A percentile compares a stretch with the other conserved stretches of the same genome.
Evolutionary conservation across 2,329 filamentous ascomycete species (phyloP).

Genomic region (Penicillium sp.): DNA sequence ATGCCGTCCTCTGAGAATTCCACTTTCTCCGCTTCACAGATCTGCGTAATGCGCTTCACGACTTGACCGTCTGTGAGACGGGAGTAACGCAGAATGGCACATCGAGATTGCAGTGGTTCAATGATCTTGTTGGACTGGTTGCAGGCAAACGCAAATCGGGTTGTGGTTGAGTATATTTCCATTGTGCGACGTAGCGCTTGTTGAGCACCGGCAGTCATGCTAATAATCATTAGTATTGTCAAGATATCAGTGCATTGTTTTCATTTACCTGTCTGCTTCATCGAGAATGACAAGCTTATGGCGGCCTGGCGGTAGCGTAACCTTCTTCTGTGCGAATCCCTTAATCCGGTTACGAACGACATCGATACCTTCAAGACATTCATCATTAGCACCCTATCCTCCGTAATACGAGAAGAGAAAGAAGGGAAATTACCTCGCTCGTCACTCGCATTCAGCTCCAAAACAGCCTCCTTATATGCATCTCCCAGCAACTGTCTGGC

Average conservation of each 20-base stretch:
- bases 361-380: conserved; percentile 66
- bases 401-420: background rate
- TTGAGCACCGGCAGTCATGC: conserved; percentile 94
- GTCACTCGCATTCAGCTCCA: conserved; percentile 94
- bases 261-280: conserved; percentile 75
- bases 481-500: conserved; percentile 88
- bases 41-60: conserved; percentile 83
- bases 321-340: conserved; percentile 97
- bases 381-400: background rate
- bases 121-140: conserved; percentile 99
- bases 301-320: conserved; percentile 81
- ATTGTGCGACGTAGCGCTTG: conserved; percentile 93
- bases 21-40: conserved; percentile 88
- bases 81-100: conserved; percentile 90
- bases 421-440: conserved; percentile 62
- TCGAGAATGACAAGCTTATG: conserved; percentile 98
- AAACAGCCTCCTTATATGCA: conserved; percentile 92
- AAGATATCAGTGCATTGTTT: background rate
- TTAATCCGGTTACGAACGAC: conserved; percentile 97
- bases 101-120: conserved; percentile 94
- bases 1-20: conserved; percentile 89
- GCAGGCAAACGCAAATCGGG: conserved; percentile 94
- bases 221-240: conserved; percentile 23
- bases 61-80: conserved; percentile 89
- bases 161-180: conserved; percentile 98